A percentile compares a stretch with the other conserved stretches of the same genome.
These are phyloP conservation scores for Mycocentrospora acerina DNA, from an alignment of 2,329 filamentous ascomycete species.

Conservation along the genomic window DNA sequence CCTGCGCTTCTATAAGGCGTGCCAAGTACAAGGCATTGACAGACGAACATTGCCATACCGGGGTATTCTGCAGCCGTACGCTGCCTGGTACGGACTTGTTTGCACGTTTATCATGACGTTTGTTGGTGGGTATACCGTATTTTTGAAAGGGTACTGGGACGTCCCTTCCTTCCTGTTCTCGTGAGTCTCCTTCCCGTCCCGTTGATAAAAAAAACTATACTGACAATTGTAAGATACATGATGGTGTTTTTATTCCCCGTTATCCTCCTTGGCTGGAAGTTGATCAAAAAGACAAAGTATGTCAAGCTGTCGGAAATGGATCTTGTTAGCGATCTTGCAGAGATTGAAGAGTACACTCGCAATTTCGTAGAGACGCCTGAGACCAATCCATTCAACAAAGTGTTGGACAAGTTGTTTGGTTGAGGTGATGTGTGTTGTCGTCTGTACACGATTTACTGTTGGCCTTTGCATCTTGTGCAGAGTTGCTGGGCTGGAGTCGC, in stretches of 20 bases:
- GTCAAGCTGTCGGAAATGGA: constrained; percentile 62
- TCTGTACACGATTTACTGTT: neutral
- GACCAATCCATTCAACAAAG: constrained; percentile 45
- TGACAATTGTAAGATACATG: constrained; percentile 54
- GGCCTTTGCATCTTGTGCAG: too few species aligned
- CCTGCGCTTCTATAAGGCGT: constrained; percentile 69
- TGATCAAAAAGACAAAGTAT: constrained; percentile 64
- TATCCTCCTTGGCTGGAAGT: constrained; percentile 71
- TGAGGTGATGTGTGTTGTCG: constrained; percentile 6
- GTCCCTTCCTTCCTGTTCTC: constrained; percentile 72
- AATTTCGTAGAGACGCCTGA: constrained; percentile 59
- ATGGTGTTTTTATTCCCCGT: constrained; percentile 72
- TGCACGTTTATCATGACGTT: constrained; percentile 71
- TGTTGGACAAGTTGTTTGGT: constrained; percentile 50
- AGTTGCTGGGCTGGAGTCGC: too few species aligned
- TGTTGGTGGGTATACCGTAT: constrained; percentile 75
- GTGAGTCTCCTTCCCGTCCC: constrained; percentile 40
- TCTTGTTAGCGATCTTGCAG: constrained; percentile 61
- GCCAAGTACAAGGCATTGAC: constrained; percentile 67
- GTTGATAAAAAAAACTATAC: constrained; percentile 4
- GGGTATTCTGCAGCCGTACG: constrained; percentile 68
- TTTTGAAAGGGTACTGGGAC: constrained; percentile 68
- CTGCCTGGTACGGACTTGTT: constrained; percentile 65
- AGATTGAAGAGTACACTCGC: constrained; percentile 67
- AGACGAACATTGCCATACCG: constrained; percentile 70